Conservation (phyloP, 1,139 yeast genomes). For the Candida sanyaensis region DNA sequence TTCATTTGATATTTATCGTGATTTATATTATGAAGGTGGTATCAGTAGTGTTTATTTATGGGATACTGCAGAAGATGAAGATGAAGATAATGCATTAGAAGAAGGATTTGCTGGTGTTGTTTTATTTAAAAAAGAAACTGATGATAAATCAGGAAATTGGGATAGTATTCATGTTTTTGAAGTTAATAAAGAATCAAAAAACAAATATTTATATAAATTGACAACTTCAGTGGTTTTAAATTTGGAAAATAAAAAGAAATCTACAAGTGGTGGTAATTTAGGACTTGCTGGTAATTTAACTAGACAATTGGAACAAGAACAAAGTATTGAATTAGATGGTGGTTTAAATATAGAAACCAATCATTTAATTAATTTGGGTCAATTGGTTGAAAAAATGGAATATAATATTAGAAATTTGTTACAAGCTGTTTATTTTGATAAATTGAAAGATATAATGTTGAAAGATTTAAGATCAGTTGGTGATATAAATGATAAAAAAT, state of each 20-base stretch:
- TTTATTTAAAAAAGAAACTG: constrained; percentile 71
- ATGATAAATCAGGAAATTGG: constrained; percentile 67
- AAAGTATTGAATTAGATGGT: constrained; percentile 37
- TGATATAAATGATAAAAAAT: constrained; percentile 37
- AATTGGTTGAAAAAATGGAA: constrained; percentile 85
- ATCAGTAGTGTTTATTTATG: constrained; percentile 89
- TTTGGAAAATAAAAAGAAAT: constrained; percentile 33
- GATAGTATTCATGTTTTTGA: constrained; percentile 93
- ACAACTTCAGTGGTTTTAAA: constrained; percentile 90
- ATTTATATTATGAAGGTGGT: constrained; percentile 88
- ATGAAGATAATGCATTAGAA: constrained; percentile 27
- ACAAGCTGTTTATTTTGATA: constrained; percentile 94
- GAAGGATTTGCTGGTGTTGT: constrained; percentile 86
- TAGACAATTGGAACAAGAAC: constrained; percentile 67
- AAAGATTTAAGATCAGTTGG: constrained; percentile 66
- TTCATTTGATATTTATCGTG: constrained; percentile 90
- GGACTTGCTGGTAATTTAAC: constrained; percentile 82
- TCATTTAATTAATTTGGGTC: constrained; percentile 85
- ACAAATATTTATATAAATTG: constrained; percentile 63
- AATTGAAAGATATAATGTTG: constrained; percentile 79
- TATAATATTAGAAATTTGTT: constrained; percentile 81
- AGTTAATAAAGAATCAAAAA: constrained; percentile 50
- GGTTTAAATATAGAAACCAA: constrained; percentile 50
- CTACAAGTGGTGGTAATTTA: constrained; percentile 27
- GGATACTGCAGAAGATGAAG: constrained; percentile 65